Conservation (phyloP, 805 yeast species). For the Saturnispora diversa region DNA sequence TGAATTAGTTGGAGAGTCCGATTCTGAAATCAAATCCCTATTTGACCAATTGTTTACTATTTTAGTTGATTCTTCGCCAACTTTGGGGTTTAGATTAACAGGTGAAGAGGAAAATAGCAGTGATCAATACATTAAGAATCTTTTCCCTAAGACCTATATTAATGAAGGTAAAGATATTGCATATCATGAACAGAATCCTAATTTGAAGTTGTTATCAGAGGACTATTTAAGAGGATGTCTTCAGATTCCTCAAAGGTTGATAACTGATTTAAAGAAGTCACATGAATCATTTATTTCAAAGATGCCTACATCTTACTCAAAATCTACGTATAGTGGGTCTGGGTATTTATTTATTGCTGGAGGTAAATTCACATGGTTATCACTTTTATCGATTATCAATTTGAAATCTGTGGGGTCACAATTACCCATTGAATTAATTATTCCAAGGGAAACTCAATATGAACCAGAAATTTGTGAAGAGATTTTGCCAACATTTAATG, state of each 20-base stretch:
- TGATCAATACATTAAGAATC: neutral
- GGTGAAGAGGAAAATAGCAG: neutral
- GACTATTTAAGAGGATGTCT: conserved; percentile 43
- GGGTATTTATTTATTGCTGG: conserved; percentile 76
- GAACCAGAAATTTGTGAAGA: conserved; percentile 32
- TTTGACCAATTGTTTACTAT: too few relatives aligned
- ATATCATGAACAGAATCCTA: conserved; percentile 27
- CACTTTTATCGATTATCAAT: conserved; percentile 45
- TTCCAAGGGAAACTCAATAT: conserved; percentile 35
- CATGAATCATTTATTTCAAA: conserved; percentile 39
- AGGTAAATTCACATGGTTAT: conserved; percentile 57
- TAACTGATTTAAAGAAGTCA: conserved; percentile 36
- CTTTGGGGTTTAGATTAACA: conserved; percentile 2
- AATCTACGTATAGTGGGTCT: conserved; percentile 36
- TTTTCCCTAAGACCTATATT: conserved; percentile 18
- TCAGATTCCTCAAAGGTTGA: conserved; percentile 37
- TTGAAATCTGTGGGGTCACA: conserved; percentile 38
- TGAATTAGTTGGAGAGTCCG: too few relatives aligned
- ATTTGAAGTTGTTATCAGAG: conserved; percentile 37
- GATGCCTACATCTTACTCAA: conserved; percentile 29
- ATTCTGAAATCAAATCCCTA: too few relatives aligned
- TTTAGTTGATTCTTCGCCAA: too few relatives aligned
- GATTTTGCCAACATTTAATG: conserved; percentile 41
- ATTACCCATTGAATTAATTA: conserved; percentile 39
- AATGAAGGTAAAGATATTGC: conserved; percentile 27